Percentiles rank a stretch among this genome's conserved stretches.
Conservation (phyloP, 345 rosid genomes). For the Carallia brachiata region DNA sequence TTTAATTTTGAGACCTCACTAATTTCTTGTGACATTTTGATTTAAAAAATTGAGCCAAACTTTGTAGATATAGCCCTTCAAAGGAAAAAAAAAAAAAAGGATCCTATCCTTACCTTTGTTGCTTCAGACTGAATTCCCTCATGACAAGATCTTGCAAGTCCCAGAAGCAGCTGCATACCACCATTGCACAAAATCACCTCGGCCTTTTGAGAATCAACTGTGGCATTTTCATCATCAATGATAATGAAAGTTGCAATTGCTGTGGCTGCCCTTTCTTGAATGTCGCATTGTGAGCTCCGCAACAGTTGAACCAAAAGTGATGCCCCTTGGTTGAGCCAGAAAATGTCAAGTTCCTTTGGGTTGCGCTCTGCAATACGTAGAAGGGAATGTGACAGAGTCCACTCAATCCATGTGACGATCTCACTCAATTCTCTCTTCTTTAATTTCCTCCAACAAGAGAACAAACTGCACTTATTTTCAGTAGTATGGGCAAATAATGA, state of each 20-base stretch:
- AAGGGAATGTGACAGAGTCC: slow-evolving; percentile 40
- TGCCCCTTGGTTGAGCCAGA: slow-evolving; percentile 40
- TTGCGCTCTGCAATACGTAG: slow-evolving; percentile 31
- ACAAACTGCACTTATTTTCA: slow-evolving; percentile 7
- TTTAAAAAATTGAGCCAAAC: background rate
- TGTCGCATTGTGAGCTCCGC: slow-evolving; percentile 32
- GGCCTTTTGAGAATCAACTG: slow-evolving; percentile 34
- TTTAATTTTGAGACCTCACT: background rate
- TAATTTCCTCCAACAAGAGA: slow-evolving; percentile 24
- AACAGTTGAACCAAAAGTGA: slow-evolving; percentile 27
- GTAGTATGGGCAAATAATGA: slow-evolving; percentile 27
- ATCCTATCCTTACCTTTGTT: slow-evolving; percentile 25
- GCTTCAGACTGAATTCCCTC: slow-evolving; percentile 42
- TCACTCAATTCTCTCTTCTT: slow-evolving; percentile 17
- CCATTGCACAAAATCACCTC: slow-evolving; percentile 29
- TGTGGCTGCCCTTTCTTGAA: slow-evolving; percentile 43
- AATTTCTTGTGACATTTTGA: background rate
- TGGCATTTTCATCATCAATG: slow-evolving; percentile 40
- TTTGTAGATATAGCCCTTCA: background rate
- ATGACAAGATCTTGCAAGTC: slow-evolving; percentile 32
- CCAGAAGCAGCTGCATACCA: slow-evolving; percentile 33
- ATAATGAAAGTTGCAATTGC: slow-evolving; percentile 40
- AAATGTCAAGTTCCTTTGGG: slow-evolving; percentile 27
- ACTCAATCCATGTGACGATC: slow-evolving; percentile 31
- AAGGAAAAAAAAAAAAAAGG: background rate